Percentiles rank a stretch among this genome's conserved stretches.
phyloP scores from a whole-genome alignment of 768 basidiomycete genomes.

The Arthromyces matolae region DNA sequence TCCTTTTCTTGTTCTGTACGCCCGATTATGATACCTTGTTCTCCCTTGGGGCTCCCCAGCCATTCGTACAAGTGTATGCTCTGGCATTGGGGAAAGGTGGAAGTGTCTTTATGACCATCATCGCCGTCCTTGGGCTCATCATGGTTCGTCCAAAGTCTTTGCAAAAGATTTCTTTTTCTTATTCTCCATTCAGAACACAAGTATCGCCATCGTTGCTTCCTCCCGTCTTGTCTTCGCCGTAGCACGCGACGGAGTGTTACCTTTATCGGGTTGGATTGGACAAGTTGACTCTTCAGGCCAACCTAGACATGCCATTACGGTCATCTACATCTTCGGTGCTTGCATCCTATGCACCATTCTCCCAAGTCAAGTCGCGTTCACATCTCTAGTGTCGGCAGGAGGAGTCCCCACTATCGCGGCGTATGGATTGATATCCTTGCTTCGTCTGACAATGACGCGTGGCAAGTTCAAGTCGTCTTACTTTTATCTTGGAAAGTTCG shows the following conservation, averaged over 20 bases:
- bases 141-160: conserved; percentile 49
- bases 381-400: conserved; percentile 83
- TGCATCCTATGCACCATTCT: conserved; percentile 80
- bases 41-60: conserved; percentile 78
- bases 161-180: not conserved
- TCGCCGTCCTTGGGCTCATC: conserved; percentile 82
- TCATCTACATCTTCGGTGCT: conserved; percentile 80
- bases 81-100: conserved; percentile 76
- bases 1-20: conserved; percentile 82
- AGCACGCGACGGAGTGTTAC: conserved; percentile 90
- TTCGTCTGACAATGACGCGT: conserved; percentile 77
- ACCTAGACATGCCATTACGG: conserved; percentile 80
- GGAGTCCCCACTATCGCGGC: conserved; percentile 85
- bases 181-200: conserved; percentile 60
- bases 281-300: conserved; percentile 67
- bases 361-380: conserved; percentile 89
- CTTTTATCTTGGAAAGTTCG: conserved; percentile 66
- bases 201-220: conserved; percentile 82
- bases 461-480: conserved; percentile 68
- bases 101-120: conserved; percentile 82
- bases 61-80: conserved; percentile 86
- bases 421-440: conserved; percentile 75
- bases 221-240: conserved; percentile 89
- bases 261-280: conserved; percentile 80
- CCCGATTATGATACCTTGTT: conserved; percentile 77